Conservation (phyloP, 2,329 filamentous ascomycete species). For the Calycina herbarum region DNA sequence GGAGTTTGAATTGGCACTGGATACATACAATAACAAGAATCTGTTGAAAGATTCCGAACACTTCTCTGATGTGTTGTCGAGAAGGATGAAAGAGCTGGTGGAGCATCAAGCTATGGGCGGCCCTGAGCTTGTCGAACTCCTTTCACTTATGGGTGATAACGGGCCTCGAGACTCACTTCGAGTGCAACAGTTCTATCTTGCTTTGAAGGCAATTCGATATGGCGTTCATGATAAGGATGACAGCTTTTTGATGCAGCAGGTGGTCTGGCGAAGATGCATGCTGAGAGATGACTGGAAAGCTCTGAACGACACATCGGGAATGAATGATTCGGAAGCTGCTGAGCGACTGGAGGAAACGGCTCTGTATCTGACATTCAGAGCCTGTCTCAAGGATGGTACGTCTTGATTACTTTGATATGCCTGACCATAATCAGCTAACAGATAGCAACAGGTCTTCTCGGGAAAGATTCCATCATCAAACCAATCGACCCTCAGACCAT, state of each 20-base stretch:
- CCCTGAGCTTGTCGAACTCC: conserved; percentile 66
- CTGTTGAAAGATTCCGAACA: conserved; percentile 61
- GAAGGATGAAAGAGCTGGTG: conserved; percentile 68
- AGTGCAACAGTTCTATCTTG: conserved; percentile 65
- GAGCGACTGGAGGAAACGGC: conserved; percentile 64
- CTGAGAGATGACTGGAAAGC: conserved; percentile 81
- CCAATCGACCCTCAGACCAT: conserved; percentile 54
- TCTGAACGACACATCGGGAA: conserved; percentile 75
- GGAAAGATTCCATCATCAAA: conserved; percentile 44
- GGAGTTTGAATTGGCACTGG: conserved; percentile 74
- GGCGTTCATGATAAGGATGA: conserved; percentile 57
- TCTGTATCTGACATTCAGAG: conserved; percentile 65
- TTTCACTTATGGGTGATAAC: conserved; percentile 68
- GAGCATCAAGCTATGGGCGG: conserved; percentile 70
- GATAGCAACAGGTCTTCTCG: conserved; percentile 41
- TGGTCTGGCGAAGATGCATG: conserved; percentile 89
- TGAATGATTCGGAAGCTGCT: conserved; percentile 68
- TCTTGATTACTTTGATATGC: conserved; percentile 21
- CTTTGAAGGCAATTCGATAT: conserved; percentile 44
- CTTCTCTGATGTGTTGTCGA: conserved; percentile 69
- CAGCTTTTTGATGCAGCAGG: conserved; percentile 53
- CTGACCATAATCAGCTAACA: conserved; percentile 29
- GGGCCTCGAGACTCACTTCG: conserved; percentile 48
- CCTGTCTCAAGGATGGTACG: conserved; percentile 66
- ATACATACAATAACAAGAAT: conserved; percentile 48